These are phyloP conservation scores for Naumovozyma castellii DNA, from an alignment of 805 yeast species.

Conservation along the genomic window DNA sequence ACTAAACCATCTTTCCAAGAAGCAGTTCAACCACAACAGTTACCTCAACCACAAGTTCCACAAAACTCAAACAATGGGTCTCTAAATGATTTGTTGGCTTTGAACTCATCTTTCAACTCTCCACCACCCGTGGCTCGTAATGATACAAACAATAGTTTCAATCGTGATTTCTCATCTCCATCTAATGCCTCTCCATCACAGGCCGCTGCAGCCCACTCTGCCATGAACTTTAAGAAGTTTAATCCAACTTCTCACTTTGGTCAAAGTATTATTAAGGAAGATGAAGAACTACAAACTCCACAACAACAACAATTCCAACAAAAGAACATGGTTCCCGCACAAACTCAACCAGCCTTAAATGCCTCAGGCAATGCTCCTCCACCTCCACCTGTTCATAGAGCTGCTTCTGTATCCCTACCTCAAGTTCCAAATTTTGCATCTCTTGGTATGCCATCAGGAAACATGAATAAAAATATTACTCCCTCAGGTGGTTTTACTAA, in stretches of 20 bases:
- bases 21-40: conserved; percentile 5
- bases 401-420: conserved; percentile 29
- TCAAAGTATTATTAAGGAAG: conserved; percentile 45
- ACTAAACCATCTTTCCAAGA: conserved; percentile 30
- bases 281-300: conserved; percentile 21
- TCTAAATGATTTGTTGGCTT: conserved; percentile 55
- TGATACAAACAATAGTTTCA: conserved; percentile 7
- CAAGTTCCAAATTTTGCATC: conserved; percentile 28
- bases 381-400: conserved; percentile 36
- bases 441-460: conserved; percentile 4
- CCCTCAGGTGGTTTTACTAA: conserved; percentile 24
- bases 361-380: conserved; percentile 32
- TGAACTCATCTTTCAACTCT: conserved; percentile 45
- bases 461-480: conserved; percentile 5
- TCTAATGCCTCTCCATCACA: conserved; percentile 5
- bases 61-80: conserved; percentile 36
- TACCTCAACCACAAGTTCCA: conserved; percentile 7
- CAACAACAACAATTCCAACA: conserved; percentile 9
- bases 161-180: conserved; percentile 3
- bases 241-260: conserved; percentile 84
- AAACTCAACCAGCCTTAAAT: conserved; percentile 17
- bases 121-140: conserved; percentile 16
- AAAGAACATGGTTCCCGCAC: conserved; percentile 2
- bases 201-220: conserved; percentile 13
- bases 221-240: conserved; percentile 38